Base-by-base conservation (phyloP, 73 alveolate genomes). In the Stentor coeruleus region DNA sequence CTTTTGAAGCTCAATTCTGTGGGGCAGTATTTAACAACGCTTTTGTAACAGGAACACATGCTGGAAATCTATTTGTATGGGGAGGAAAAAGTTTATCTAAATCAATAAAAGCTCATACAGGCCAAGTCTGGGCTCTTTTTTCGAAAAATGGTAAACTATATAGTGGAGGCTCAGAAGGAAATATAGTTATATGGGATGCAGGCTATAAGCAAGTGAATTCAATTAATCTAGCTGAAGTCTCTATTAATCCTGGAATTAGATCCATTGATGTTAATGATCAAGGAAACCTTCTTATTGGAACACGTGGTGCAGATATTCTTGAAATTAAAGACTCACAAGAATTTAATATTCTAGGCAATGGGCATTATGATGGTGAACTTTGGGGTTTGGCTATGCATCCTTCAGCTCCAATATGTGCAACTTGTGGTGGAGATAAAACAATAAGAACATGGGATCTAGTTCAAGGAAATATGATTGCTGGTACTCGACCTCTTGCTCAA, bases 401-500 rank as follows among this genome's bases (percentile, higher is more conserved):
- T 42, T 82, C 84, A 35, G 92, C 93, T 77, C 83, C 89, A 2
- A 59, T 84, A 73, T 85, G 88, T 57, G 99, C 97, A 0, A 89
- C 99, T 3, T 93, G 99, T 39, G 99, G 99, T 33, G 99, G 99
- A 37, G 99, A 97, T 88, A 92, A 84, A 81, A 95, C 98, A 3
- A 88, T 97, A 38, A 88, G 99, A 84, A 81, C 92, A 72, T 97
- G 99, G 99, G 97, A 95, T 80, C 88, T 92, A 35, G 88, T 84
- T 74, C 85, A 91, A 89, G 85, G 94, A 87, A 85, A 88, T 76
- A 88, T 83, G 95, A 33, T 92, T 36, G 81, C 58, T 37, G 95
- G 88, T 3, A 83, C 95, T 74, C 89, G 87, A 84, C 95, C 95
- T 81, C 89, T 97, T 76, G 92, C 90, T 15, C 93, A 87, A 49